Evolutionary conservation across 257 asterid species (phyloP).

Genomic region (Nicotiana benthamiana): DNA sequence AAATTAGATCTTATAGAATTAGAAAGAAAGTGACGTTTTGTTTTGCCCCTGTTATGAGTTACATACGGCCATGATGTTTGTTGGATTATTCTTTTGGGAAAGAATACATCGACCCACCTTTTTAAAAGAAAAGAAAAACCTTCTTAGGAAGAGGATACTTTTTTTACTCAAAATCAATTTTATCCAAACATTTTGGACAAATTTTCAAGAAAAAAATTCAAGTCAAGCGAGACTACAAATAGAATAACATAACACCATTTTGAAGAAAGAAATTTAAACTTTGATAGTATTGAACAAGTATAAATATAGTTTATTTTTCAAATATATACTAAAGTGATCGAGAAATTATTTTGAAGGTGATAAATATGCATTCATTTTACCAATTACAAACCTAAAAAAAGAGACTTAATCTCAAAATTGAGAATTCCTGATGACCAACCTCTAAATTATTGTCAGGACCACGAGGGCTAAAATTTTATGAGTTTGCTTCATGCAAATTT

Average conservation of each 20-base stretch:
- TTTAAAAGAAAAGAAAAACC: neutral
- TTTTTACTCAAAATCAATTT: neutral
- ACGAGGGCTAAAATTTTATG: neutral
- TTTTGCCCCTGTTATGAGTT: neutral
- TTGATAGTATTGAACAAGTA: neutral
- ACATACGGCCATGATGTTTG: neutral
- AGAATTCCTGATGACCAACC: neutral
- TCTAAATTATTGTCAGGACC: neutral
- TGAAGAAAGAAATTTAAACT: neutral
- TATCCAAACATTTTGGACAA: neutral
- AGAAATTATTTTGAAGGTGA: neutral
- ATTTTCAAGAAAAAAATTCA: neutral
- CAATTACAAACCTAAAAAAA: neutral
- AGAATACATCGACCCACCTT: too few species aligned
- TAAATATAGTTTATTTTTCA: neutral
- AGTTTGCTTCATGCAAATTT: neutral
- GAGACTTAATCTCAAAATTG: neutral
- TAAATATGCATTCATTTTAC: neutral
- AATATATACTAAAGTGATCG: neutral
- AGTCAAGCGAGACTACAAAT: neutral
- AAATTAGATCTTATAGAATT: neutral
- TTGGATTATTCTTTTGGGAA: neutral
- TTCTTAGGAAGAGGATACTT: neutral
- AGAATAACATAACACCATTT: neutral
- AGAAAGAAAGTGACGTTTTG: neutral